Base-by-base conservation (phyloP, 352 stramenopile species). In the Globisporangium echinulatum region DNA sequence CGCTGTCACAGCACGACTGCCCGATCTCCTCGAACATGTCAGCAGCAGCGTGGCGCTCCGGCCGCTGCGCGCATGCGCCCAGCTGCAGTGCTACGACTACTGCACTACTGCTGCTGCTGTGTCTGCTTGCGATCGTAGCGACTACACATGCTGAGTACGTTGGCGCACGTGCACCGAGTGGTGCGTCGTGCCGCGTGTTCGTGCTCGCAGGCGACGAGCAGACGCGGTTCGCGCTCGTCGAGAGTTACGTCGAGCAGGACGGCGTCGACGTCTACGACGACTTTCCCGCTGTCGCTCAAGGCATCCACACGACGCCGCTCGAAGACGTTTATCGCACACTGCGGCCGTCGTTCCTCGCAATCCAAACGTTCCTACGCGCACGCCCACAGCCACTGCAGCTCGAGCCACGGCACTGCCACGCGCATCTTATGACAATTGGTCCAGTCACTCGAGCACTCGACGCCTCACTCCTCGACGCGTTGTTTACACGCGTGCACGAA, bases 141-240 rank as follows among this genome's bases (percentile, higher is more conserved):
- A 33, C 25, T 33, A 10, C 52, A 50, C 52, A 59, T 15, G 57
- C 46, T 15, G 53, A 56, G 48, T 59, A 59, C 59, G 40, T 64
- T 13, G 59, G 62, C 9, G 43, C 49, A n/a, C 15, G 58, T 19
- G 52, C 58, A 10, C 37, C 63, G 1, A 69, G 70, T 5, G 64
- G 63, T 8, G 60, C 69, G 10, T 68, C 72, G 47, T 90, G 80
- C 59, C 74, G 80, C 33, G 68, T 90, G 52, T 85, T 90, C 44
- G 59, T 87, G 0, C 74, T 82, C 37, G 68, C 74, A 5, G 65
- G 62, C 0, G 33, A 58, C 11, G 64, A 62, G 36, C 54, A 63
- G 33, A 86, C 68, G 58, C 75, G 77, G 14, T 77, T 86, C 49
- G 49, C 84, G 56, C 68, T 85, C 42, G 55, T 89, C 52, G 71